phyloP scores from a whole-genome alignment of 129 eudicot species.

The Flaveria bidentis region DNA sequence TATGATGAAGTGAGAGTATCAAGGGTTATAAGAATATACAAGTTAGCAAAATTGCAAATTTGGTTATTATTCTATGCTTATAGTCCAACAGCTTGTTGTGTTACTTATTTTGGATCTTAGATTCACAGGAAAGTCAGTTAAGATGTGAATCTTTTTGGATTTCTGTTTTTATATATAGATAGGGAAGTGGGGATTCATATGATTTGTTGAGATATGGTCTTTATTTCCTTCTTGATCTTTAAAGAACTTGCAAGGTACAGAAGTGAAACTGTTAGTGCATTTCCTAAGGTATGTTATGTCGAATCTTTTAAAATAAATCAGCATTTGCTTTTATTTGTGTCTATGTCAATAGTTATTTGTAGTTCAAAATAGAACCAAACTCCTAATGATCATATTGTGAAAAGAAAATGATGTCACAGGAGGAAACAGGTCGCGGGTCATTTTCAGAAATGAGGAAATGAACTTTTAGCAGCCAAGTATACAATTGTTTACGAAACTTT shows the following conservation, averaged over 20 bases:
- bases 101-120: conserved; percentile 25
- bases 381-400: conserved; percentile 12
- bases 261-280: conserved; percentile 33
- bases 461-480: conserved; percentile 1
- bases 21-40: conserved; percentile 11
- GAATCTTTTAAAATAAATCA: conserved; percentile 15
- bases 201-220: conserved; percentile 32
- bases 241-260: conserved; percentile 31
- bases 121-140: conserved; percentile 41
- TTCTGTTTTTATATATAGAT: conserved; percentile 38
- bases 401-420: conserved; percentile 43
- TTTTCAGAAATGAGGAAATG: conserved; percentile 21
- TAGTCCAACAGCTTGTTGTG: conserved; percentile 83
- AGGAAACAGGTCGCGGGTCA: conserved; percentile 38
- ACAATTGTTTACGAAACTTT: conserved; percentile 20
- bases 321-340: conserved; percentile 18
- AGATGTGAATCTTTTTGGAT: conserved; percentile 45
- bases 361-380: not conserved
- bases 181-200: conserved; percentile 37
- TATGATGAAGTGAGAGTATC: conserved; percentile 38
- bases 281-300: conserved; percentile 22
- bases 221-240: conserved; percentile 33
- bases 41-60: conserved; percentile 17
- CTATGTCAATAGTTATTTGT: not conserved
- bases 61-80: conserved; percentile 22